Base-by-base conservation (phyloP, 1,284 basidiomycete genomes). In the Cutaneotrichosporon sp. region DNA sequence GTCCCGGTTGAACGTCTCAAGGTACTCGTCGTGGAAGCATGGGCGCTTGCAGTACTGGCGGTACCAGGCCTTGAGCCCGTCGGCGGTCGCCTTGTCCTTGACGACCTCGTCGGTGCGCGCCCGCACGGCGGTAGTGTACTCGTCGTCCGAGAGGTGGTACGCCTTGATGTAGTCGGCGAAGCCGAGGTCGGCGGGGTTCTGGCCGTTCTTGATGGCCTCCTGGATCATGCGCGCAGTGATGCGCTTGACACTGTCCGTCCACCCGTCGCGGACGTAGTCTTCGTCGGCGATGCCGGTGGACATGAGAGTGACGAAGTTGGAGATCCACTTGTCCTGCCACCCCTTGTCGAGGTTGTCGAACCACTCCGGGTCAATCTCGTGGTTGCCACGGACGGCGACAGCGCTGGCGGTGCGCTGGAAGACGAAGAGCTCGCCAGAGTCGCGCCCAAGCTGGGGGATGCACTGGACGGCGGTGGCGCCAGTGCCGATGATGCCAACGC, bases 321-420 rank as follows among this genome's bases (percentile, higher is more conserved):
- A 20, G 13, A 38, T 27, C 64, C 64, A 65, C 55, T 54, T 59
- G 10, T 27, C 10, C 54, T 62, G 60, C 60, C 60, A 62, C 1
- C 63, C 63, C 43, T 54, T 51, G 20, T 61, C 59, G 34, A 61
- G 53, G 20, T 43, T 31, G 14, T 18, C 42, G 25, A 65, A 61
- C 63, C 59, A 65, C 51, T 62, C 58, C 36, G 58, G 58, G 55
- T 65, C 64, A 34, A 65, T 65, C 2, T 36, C 25, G 47, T 65
- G 64, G 64, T 65, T 65, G 29, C 46, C 25, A 8, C 60, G 64
- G 3, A 58, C 33, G 6, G 50, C 60, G 7, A 62, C 60, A 1
- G 57, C 57, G 3, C 60, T 57, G 0, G 64, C 60, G 2, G 64
- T 65, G 52, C 64, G 64, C 60, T 65, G 64, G 60, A 65, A 65